Evolutionary conservation across 805 yeast genomes (phyloP).

Genomic region (Kuraishia capsulata): DNA sequence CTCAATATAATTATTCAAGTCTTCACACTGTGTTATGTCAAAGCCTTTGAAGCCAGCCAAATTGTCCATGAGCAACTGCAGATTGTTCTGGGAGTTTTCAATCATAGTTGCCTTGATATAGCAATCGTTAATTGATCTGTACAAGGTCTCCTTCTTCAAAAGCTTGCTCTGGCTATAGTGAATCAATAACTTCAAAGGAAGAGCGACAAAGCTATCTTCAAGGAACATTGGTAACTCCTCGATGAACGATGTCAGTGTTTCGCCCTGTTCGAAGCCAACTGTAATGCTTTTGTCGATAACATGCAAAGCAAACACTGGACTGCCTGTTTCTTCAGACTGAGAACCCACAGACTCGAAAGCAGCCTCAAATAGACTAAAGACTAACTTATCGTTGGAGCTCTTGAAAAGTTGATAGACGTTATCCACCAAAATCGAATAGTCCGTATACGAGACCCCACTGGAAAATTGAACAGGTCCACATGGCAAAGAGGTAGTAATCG

Average conservation of each 20-base stretch:
- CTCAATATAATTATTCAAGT: conserved; percentile 12
- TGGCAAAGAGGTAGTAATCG: no score
- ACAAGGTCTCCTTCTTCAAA: conserved; percentile 9
- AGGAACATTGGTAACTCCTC: conserved; percentile 24
- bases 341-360: conserved; percentile 18
- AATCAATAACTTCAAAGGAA: conserved; percentile 22
- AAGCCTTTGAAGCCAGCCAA: conserved; percentile 9
- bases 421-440: conserved; percentile 3
- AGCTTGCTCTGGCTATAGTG: conserved; percentile 20
- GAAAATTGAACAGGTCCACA: no score
- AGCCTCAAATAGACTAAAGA: conserved; percentile 12
- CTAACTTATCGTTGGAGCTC: conserved; percentile 9
- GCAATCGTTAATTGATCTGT: conserved; percentile 24
- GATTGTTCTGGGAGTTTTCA: conserved; percentile 5
- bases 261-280: neutral
- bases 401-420: conserved; percentile 14
- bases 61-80: neutral
- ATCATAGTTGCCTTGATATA: conserved; percentile 21
- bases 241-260: conserved; percentile 23
- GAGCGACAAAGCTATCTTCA: conserved; percentile 18
- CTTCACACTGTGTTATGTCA: conserved; percentile 13
- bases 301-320: conserved; percentile 16
- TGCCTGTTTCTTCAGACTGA: conserved; percentile 8
- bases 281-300: conserved; percentile 18
- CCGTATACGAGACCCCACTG: no score